Evolutionary conservation across 2,329 filamentous ascomycete species (phyloP), one percentile per base, ranked within the genome.

Genomic region (Akanthomyces dipterigenus): DNA sequence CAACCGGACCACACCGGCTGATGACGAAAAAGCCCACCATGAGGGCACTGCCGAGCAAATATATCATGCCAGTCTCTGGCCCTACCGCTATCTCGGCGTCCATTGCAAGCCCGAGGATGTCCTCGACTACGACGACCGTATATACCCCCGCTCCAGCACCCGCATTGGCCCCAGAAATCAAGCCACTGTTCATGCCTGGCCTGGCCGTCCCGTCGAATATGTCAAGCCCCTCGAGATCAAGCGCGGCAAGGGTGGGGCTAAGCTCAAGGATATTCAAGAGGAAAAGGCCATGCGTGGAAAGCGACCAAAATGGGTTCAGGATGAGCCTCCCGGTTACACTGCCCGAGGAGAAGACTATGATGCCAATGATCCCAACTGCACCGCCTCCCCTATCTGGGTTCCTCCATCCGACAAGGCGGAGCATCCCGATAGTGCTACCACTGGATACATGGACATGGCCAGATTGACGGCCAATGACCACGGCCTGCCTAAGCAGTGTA

Each of bases 21-120:
- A 85, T 49, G 80, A 83, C 45, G 82, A 85, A 20, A 75, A 79
- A 38, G 70, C 74, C 3, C 81, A 85, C 61, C 80, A 82, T 53
- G 77, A 81, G 56, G 85, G 79, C 53, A 97, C 93, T 0, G 85
- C 89, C 61, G 92, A 96, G 70, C 93, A 98, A 72, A 89, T 93
- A 62, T 91, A 95, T 62, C 89, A 97, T 67, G 92, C 93, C 36
- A 95, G 91, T 69, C 84, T 97, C 70, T 99, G 95, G 95, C 93
- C 92, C 2, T 98, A 95, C 78, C 86, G 95, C 63, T 99, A 99
- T 73, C 78, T 99, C 7, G 95, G 95, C 42, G 92, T 96, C 67
- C 95, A 99, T 75, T 97, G 93, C 75, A 90, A 92, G 66, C 89
- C 95, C 1, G 93, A 98, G 73, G 95, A 99, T 76, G 95, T 91